Evolutionary conservation across 2,329 filamentous ascomycete species (phyloP), one percentile per base, ranked within the genome.

Genomic region (Ophiognomonia clavigignenti-juglandacearum): DNA sequence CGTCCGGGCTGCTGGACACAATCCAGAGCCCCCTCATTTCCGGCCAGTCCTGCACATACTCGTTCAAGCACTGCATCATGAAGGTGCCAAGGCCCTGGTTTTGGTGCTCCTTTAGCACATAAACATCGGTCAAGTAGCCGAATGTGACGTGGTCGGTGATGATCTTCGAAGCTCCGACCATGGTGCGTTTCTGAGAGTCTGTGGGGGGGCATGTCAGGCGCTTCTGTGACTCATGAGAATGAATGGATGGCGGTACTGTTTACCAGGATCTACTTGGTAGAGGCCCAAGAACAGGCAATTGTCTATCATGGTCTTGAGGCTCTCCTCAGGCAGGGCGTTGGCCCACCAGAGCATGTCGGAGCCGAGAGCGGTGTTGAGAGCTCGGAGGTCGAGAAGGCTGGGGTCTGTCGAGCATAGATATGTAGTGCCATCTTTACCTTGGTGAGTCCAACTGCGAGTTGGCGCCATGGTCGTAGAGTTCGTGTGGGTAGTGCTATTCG

Each of bases 61-160:
- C 80, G 53, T 78, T 73, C 48, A 85, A 64, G 54, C 77, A 81
- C 5, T 68, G 62, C 61, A 86, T 75, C 59, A 88, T 64, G 81
- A 82, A 88, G 36, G 68, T 74, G 3, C 80, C 85, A 2, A 88
- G 68, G 0, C 85, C 83, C 9, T 71, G 67, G 4, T 77, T 73
- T 58, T 84, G 82, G 56, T 80, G 77, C 32, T 74, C 70, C 0
- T 75, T 69, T 3, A 79, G 61, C 19, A 88, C 69, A 61, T 84
- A 88, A 18, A 87, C 79, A 57, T 88, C 85, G 22, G 83, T 84
- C 45, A 85, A 64, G 56, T 86, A 89, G 27, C 77, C 82, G 55
- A 87, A 80, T 0, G 83, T 85, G 39, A 80, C 73, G 56, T 78
- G 75, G 63, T 89, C 86, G 8, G 85, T 89, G 43, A 88, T 68